phyloP scores from a whole-genome alignment of 805 yeast genomes.

The Spathaspora sp. region DNA sequence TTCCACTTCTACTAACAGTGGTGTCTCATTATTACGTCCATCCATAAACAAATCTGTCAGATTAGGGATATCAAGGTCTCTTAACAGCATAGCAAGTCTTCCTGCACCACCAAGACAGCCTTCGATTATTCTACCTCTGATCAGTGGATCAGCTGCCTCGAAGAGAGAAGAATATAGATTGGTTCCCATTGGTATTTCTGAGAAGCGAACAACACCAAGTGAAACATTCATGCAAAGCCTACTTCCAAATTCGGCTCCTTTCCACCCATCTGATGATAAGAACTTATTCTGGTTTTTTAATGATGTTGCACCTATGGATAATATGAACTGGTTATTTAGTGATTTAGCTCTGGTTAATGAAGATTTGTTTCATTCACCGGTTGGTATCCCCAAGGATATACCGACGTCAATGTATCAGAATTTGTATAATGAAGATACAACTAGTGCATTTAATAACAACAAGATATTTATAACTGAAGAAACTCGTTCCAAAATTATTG shows the following conservation, averaged over 20 bases:
- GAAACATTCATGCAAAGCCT: neutral
- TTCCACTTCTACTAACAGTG: neutral
- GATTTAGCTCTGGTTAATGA: conserved; percentile 1
- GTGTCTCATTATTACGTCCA: neutral
- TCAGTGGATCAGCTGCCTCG: neutral
- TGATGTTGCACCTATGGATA: conserved; percentile 5
- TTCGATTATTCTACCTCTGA: conserved; percentile 5
- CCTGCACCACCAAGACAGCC: conserved; percentile 7
- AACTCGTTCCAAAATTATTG: conserved; percentile 3
- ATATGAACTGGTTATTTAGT: conserved; percentile 6
- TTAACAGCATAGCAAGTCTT: conserved; percentile 2
- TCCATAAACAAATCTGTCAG: conserved; percentile 1
- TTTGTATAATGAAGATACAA: conserved; percentile 6
- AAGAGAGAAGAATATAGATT: neutral
- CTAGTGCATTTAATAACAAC: conserved; percentile 2
- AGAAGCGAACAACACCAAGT: neutral
- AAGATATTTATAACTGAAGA: conserved; percentile 4
- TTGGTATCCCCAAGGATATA: neutral
- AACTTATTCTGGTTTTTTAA: conserved; percentile 7
- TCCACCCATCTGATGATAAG: conserved; percentile 1
- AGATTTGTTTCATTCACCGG: neutral
- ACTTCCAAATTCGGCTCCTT: neutral
- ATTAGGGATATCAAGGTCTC: conserved; percentile 3
- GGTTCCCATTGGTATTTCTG: neutral
- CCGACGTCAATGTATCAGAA: conserved; percentile 6